Evolutionary conservation across 2,329 filamentous ascomycete genomes (phyloP).

Genomic region (Fusarium camptoceras): DNA sequence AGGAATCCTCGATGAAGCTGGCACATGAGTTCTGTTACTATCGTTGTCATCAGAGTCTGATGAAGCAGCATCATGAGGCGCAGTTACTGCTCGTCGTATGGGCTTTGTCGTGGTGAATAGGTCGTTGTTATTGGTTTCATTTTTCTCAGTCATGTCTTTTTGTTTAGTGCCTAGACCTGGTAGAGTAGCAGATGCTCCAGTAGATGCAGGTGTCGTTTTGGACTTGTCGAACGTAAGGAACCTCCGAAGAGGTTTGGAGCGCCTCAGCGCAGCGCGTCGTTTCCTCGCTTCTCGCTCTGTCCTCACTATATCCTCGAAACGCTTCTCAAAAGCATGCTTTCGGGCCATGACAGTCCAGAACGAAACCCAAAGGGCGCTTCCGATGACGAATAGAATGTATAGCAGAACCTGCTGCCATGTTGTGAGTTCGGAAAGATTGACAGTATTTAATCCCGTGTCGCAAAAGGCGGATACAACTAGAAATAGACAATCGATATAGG

Average conservation of each 20-base stretch:
- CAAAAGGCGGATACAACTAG: constrained; percentile 75
- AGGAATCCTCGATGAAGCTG: constrained; percentile 21
- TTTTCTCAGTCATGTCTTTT: constrained; percentile 26
- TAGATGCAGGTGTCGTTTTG: constrained; percentile 32
- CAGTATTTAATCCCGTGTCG: constrained; percentile 74
- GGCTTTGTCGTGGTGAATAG: constrained; percentile 15
- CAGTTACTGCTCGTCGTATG: constrained; percentile 35
- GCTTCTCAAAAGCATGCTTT: constrained; percentile 70
- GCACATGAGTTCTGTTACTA: constrained; percentile 42
- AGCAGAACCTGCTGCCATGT: constrained; percentile 76
- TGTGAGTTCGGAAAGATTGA: constrained; percentile 72
- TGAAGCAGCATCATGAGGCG: constrained; percentile 30
- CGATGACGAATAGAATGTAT: constrained; percentile 73
- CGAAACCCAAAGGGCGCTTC: constrained; percentile 75
- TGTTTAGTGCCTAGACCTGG: constrained; percentile 40
- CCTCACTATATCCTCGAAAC: constrained; percentile 66
- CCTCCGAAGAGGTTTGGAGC: constrained; percentile 27
- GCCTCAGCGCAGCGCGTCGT: constrained; percentile 33
- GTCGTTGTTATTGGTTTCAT: constrained; percentile 10
- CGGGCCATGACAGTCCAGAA: constrained; percentile 72
- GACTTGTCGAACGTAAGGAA: constrained; percentile 40
- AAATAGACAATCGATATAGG: constrained; percentile 75
- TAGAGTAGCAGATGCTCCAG: background rate
- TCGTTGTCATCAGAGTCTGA: constrained; percentile 38
- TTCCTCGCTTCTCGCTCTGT: constrained; percentile 51